phyloP scores from a whole-genome alignment of 352 stramenopile species.

The Peronosclerospora sorghi region DNA sequence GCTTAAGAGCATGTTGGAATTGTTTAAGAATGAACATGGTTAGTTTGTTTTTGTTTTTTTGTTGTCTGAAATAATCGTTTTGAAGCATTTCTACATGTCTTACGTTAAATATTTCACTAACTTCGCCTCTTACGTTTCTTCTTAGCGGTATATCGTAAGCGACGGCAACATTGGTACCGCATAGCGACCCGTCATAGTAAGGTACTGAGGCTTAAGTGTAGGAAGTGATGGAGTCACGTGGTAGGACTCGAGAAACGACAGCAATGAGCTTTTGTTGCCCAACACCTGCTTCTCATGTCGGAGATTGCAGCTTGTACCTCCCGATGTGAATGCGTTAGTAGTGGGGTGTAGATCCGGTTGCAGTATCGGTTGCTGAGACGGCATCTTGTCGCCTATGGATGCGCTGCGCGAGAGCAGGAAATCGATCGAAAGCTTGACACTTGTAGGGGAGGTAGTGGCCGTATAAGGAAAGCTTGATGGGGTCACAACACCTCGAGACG shows the following conservation, averaged over 20 bases:
- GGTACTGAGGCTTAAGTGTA: slow-evolving; percentile 11
- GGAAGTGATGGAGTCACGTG: slow-evolving; percentile 5
- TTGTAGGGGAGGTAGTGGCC: slow-evolving; percentile 18
- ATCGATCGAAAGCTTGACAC: slow-evolving; percentile 42
- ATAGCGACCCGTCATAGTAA: too few species aligned
- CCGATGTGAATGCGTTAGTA: slow-evolving; percentile 6
- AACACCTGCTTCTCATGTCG: slow-evolving; percentile 10
- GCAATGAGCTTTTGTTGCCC: slow-evolving; percentile 25
- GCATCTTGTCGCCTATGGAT: slow-evolving; percentile 16
- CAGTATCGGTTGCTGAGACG: slow-evolving; percentile 5
- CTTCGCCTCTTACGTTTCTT: too few species aligned
- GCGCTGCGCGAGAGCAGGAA: slow-evolving; percentile 34
- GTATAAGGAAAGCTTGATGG: slow-evolving; percentile 10
- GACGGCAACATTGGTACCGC: too few species aligned
- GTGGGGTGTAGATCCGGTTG: slow-evolving; percentile 8
- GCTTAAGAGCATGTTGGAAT: too few species aligned
- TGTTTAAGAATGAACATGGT: too few species aligned
- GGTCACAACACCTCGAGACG: slow-evolving; percentile 16
- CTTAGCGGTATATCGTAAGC: too few species aligned
- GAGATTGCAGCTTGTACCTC: slow-evolving; percentile 7
- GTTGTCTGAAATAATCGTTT: too few species aligned
- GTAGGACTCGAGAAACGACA: slow-evolving; percentile 26
- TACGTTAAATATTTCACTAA: too few species aligned
- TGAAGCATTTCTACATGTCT: too few species aligned
- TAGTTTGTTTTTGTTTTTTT: too few species aligned